Percentiles rank a stretch among this genome's conserved stretches.
phyloP scores from a whole-genome alignment of 352 stramenopile genomes.

The Phytopythium sindhum region DNA sequence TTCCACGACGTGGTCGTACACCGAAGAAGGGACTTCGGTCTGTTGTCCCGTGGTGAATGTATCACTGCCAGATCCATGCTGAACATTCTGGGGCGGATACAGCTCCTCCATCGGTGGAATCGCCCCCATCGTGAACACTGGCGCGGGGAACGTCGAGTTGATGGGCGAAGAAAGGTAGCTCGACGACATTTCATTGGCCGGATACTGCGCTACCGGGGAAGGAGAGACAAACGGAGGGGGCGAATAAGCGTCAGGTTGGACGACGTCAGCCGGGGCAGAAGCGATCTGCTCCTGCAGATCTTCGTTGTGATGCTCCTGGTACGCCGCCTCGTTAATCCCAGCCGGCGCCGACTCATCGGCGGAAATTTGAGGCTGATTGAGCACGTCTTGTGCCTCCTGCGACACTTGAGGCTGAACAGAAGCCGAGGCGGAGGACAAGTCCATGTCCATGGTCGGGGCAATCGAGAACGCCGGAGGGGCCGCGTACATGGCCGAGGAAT shows the following conservation, averaged over 20 bases:
- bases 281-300: not conserved
- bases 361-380: not conserved
- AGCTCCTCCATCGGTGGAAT: constrained; percentile 6
- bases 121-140: constrained; percentile 8
- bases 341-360: not conserved
- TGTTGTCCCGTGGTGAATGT: not conserved
- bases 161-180: constrained; percentile 6
- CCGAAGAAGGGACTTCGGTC: not conserved
- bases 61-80: not conserved
- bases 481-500: not conserved
- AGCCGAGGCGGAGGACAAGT: not conserved
- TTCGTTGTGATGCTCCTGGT: not conserved
- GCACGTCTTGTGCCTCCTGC: not conserved
- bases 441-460: constrained; percentile 2
- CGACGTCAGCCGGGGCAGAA: not conserved
- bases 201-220: not conserved
- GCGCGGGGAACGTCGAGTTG: constrained; percentile 2
- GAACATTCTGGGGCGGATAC: constrained; percentile 2
- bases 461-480: constrained; percentile 7
- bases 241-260: not conserved
- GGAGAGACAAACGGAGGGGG: not conserved
- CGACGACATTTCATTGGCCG: not conserved
- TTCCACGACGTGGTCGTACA: not conserved
- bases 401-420: not conserved
- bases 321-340: not conserved